phyloP scores from a whole-genome alignment of 208 protist species.

The Leishmania arabica region DNA sequence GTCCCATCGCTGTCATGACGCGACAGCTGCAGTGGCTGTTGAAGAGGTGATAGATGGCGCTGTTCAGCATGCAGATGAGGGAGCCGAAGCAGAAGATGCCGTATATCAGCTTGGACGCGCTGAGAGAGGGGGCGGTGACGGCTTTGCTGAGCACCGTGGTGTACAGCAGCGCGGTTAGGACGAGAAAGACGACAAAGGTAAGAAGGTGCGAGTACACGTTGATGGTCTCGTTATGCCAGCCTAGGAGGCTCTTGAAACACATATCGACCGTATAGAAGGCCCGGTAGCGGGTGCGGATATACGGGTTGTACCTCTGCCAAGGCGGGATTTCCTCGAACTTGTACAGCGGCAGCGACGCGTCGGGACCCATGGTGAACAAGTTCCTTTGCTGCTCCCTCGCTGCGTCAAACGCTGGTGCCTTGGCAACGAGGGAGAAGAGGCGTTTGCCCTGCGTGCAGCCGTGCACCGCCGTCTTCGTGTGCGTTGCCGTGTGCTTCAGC shows the following conservation, averaged over 20 bases:
- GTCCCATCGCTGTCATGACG: constrained; percentile 61
- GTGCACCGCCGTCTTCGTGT: neutral
- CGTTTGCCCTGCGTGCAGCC: neutral
- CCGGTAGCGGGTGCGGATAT: constrained; percentile 68
- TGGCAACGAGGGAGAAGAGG: constrained; percentile 13
- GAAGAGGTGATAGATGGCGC: constrained; percentile 71
- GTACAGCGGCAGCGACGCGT: constrained; percentile 48
- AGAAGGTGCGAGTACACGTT: constrained; percentile 84
- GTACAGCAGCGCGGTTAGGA: constrained; percentile 59
- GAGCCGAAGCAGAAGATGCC: constrained; percentile 74
- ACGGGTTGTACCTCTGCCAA: constrained; percentile 58
- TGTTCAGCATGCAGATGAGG: constrained; percentile 77
- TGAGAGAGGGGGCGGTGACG: constrained; percentile 18
- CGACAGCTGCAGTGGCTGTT: constrained; percentile 53
- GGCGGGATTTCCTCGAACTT: constrained; percentile 41
- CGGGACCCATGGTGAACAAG: constrained; percentile 5
- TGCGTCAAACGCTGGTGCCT: constrained; percentile 20
- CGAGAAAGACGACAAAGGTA: constrained; percentile 67
- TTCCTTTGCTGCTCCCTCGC: constrained; percentile 13
- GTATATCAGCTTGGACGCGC: constrained; percentile 54
- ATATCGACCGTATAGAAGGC: constrained; percentile 63
- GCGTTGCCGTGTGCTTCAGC: neutral
- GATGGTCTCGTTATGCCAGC: constrained; percentile 88
- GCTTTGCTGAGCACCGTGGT: constrained; percentile 32
- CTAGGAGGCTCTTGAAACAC: constrained; percentile 66